Base-by-base conservation (phyloP, 139 green algal genomes). In the Ostreobium quekettii region DNA sequence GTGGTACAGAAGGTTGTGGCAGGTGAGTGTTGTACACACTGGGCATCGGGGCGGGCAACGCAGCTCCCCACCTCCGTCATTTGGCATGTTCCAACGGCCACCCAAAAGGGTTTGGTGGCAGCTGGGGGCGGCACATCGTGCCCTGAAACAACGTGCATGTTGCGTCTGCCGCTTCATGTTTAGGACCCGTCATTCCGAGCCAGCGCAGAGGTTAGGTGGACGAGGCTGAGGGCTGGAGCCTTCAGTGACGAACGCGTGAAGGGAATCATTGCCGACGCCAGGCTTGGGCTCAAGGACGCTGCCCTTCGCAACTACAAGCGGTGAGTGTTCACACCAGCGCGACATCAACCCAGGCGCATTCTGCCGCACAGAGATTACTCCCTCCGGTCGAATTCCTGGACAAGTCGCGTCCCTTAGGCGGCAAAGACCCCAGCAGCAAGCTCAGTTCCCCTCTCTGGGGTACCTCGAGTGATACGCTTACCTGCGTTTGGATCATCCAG, bases 1-100 rank as follows among this genome's bases (percentile, higher is more conserved):
- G 31, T 87, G 78, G 76, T 87, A 79, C 70, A 64, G 79, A 15
- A 38, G 58, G 2, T 32, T 78, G 1, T 85, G 78, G 81, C n/a
- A 47, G 63, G 71, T 76, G 29, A 1, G 49, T 36, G 28, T 19
- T 24, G 35, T 66, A n/a, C n/a, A 64, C 4, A 37, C 49, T 33
- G 4, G n/a, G n/a, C n/a, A n/a, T n/a, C n/a, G n/a, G n/a, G n/a
- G n/a, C n/a, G n/a, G n/a, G n/a, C n/a, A n/a, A n/a, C 7, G 22
- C 39, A 15, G 28, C 48, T 3, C 7, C 24, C 37, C 26, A 15
- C 48, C 11, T 24, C 7, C 48, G 26, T 60, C 15, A 60, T 60
- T 8, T 28, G 30, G 8, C 0, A 5, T 8, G 5, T 8, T 60
- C 26, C 26, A 1, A 30, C n/a, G 15, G 1, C 1, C 28, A 28